These are phyloP conservation scores for Panicum virgatum DNA, from an alignment of 202 grass and related monocot genomes.

Conservation along the genomic window DNA sequence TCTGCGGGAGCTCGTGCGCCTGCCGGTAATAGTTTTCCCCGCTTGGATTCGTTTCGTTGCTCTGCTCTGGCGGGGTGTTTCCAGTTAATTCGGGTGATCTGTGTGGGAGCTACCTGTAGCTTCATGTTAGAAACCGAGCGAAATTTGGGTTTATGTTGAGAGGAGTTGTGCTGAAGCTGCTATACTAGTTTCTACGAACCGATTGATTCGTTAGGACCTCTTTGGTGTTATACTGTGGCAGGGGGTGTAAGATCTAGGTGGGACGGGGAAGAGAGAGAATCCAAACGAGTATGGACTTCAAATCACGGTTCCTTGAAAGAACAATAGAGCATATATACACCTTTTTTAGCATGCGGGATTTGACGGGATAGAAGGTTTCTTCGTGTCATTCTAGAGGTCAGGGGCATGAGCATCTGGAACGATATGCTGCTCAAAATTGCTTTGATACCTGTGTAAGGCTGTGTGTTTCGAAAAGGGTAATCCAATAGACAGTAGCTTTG, in stretches of 20 bases:
- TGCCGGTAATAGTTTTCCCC: conserved; percentile 25
- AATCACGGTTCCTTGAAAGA: not conserved
- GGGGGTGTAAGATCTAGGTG: not conserved
- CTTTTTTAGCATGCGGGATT: not conserved
- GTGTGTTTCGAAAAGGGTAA: not conserved
- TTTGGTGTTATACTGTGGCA: not conserved
- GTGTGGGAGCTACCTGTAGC: not conserved
- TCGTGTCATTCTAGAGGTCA: not conserved
- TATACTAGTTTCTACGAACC: not conserved
- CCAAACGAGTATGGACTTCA: not conserved
- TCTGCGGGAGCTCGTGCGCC: conserved; percentile 30
- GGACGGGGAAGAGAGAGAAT: not conserved
- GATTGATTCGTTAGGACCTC: not conserved
- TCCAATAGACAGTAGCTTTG: not conserved
- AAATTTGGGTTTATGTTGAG: not conserved
- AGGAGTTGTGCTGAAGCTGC: not conserved
- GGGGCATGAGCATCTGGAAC: not conserved
- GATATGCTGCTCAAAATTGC: not conserved
- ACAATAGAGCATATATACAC: not conserved
- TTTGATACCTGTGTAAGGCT: too few species aligned
- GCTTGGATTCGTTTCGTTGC: not conserved
- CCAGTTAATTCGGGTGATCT: not conserved
- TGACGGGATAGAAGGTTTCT: not conserved
- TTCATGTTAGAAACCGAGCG: not conserved
- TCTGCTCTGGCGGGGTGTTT: not conserved